Conservation (phyloP, 345 rosid species). For the Lepidium africanum region DNA sequence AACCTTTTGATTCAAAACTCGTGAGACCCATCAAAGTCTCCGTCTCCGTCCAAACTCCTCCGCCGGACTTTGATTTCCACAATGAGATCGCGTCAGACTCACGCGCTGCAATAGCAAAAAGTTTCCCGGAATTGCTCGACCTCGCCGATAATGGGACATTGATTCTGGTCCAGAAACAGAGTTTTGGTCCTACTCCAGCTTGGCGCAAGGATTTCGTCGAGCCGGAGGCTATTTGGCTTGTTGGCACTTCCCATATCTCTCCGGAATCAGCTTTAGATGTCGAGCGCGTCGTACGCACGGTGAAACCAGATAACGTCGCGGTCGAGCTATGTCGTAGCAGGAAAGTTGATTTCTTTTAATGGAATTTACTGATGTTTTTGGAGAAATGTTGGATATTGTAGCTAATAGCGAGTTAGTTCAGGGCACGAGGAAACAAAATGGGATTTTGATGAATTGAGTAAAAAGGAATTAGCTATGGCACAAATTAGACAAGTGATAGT, state of each 20-base stretch:
- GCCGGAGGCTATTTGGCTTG: slow-evolving; percentile 71
- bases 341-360: slow-evolving; percentile 32
- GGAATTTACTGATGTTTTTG: background rate
- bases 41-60: slow-evolving; percentile 55
- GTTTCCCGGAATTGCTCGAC: slow-evolving; percentile 49
- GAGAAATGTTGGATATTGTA: background rate
- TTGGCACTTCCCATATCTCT: slow-evolving; percentile 70
- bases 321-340: slow-evolving; percentile 96
- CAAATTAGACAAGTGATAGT: background rate
- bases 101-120: slow-evolving; percentile 40
- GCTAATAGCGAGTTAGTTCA: no score
- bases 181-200: slow-evolving; percentile 63
- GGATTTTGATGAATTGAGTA: background rate
- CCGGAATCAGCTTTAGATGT: slow-evolving; percentile 51
- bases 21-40: slow-evolving; percentile 38
- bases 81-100: slow-evolving; percentile 43
- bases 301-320: slow-evolving; percentile 74
- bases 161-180: slow-evolving; percentile 49
- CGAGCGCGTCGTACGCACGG: slow-evolving; percentile 57
- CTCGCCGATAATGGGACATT: slow-evolving; percentile 57
- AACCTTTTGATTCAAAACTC: slow-evolving; percentile 14
- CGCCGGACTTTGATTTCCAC: slow-evolving; percentile 71
- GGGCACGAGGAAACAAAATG: background rate
- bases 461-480: background rate
- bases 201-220: slow-evolving; percentile 79